A percentile compares a stretch with the other conserved stretches of the same genome.
Conservation (phyloP, 768 basidiomycete genomes). For the Phanerochaete sordida region DNA sequence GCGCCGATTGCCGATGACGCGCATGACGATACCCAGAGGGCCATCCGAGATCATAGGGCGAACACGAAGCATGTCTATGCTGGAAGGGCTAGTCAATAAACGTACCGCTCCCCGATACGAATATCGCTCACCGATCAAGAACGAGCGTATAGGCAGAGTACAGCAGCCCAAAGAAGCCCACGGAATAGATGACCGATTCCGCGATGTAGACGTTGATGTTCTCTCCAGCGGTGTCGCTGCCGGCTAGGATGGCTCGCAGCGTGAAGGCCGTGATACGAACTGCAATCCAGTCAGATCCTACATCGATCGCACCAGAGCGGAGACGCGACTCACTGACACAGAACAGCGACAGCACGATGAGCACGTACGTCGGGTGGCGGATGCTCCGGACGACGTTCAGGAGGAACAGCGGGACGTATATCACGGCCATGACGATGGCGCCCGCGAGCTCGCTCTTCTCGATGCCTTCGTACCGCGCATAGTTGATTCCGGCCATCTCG, state of each 20-base stretch:
- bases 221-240: slow-evolving; percentile 19
- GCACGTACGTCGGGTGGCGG: slow-evolving; percentile 22
- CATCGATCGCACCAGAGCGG: background rate
- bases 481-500: background rate
- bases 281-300: background rate
- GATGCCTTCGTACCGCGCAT: slow-evolving; percentile 6
- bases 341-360: slow-evolving; percentile 26
- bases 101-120: background rate
- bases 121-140: slow-evolving; percentile 25
- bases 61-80: background rate
- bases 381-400: slow-evolving; percentile 22
- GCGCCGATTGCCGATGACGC: slow-evolving; percentile 14
- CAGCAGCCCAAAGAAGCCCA: slow-evolving; percentile 33
- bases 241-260: slow-evolving; percentile 27
- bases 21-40: slow-evolving; percentile 1
- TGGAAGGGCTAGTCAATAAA: background rate
- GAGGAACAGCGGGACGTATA: slow-evolving; percentile 23
- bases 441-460: slow-evolving; percentile 10
- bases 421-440: slow-evolving; percentile 22
- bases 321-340: slow-evolving; percentile 20
- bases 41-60: background rate
- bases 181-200: slow-evolving; percentile 30
- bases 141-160: slow-evolving; percentile 33
- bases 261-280: slow-evolving; percentile 30
- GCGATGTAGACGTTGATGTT: slow-evolving; percentile 23